Percentiles rank a stretch among this genome's conserved stretches.
Conservation (phyloP, 2,329 filamentous ascomycete genomes). For the Verruconis gallopava region DNA sequence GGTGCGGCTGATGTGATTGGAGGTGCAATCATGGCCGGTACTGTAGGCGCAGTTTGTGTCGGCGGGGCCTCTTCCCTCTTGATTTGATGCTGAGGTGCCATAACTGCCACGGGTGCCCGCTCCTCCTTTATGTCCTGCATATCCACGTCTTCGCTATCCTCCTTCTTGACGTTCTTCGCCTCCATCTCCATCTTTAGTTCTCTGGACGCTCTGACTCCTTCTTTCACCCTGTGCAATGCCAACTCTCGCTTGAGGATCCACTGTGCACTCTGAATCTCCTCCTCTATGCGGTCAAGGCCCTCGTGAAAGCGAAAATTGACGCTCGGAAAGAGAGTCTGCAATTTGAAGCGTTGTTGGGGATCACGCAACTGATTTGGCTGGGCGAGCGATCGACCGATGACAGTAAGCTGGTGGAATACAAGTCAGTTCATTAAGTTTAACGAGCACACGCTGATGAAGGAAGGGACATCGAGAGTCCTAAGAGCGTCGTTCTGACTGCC, state of each 20-base stretch:
- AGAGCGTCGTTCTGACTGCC: too few species aligned
- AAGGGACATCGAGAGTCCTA: too few species aligned
- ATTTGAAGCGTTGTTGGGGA: conserved; percentile 22
- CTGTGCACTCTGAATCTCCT: conserved; percentile 28
- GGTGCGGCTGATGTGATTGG: background rate
- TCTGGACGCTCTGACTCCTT: conserved; percentile 6
- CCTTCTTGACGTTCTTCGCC: conserved; percentile 20
- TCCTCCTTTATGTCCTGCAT: conserved; percentile 7
- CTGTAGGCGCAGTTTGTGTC: conserved; percentile 4
- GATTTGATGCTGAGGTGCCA: background rate
- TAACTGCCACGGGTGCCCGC: background rate
- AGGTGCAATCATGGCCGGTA: background rate
- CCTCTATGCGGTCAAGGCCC: conserved; percentile 38
- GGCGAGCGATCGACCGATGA: conserved; percentile 32
- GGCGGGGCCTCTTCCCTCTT: conserved; percentile 9
- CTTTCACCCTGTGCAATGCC: conserved; percentile 14
- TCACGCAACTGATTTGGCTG: conserved; percentile 24
- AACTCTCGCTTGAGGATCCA: conserved; percentile 21
- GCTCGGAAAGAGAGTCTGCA: conserved; percentile 23
- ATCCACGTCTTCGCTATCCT: conserved; percentile 20
- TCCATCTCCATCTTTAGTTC: conserved; percentile 9
- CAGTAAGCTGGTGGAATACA: conserved; percentile 24
- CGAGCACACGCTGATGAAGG: too few species aligned
- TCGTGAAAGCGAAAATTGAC: conserved; percentile 34
- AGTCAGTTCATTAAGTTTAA: conserved; percentile 1